Conservation (phyloP, 179 eudicot genomes). For the Beta lomatogona region DNA sequence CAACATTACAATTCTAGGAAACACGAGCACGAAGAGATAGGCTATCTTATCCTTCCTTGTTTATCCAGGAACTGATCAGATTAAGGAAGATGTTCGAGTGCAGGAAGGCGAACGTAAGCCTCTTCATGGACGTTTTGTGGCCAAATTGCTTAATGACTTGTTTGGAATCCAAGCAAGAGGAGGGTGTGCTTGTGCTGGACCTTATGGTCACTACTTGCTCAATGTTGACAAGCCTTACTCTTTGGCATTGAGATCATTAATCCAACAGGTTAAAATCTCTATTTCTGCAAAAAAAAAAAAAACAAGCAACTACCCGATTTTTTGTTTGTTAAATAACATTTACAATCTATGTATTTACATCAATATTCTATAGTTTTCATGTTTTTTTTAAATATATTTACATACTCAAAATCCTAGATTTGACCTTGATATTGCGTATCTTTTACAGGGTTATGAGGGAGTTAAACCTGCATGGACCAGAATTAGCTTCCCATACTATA, state of each 20-base stretch:
- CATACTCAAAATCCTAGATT: too few species aligned
- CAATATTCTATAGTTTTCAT: too few species aligned
- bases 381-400: too few species aligned
- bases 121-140: slow-evolving; percentile 78
- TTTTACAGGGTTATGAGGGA: too few species aligned
- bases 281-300: too few species aligned
- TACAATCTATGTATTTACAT: too few species aligned
- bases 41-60: slow-evolving; percentile 73
- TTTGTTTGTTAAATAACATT: too few species aligned
- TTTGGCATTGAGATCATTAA: slow-evolving; percentile 53
- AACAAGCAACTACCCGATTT: too few species aligned
- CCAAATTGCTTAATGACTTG: slow-evolving; percentile 79
- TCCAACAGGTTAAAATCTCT: slow-evolving; percentile 55
- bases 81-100: not conserved
- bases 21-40: slow-evolving; percentile 37
- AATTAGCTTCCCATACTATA: too few species aligned
- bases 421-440: too few species aligned
- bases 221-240: slow-evolving; percentile 55
- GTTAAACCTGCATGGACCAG: too few species aligned
- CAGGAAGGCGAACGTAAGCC: slow-evolving; percentile 41
- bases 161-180: slow-evolving; percentile 92
- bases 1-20: slow-evolving; percentile 56
- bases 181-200: slow-evolving; percentile 96
- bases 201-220: slow-evolving; percentile 76
- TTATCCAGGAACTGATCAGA: slow-evolving; percentile 35